Evolutionary conservation across 306 rosid genomes (phyloP).

Genomic region (Adenanthera pavonina): DNA sequence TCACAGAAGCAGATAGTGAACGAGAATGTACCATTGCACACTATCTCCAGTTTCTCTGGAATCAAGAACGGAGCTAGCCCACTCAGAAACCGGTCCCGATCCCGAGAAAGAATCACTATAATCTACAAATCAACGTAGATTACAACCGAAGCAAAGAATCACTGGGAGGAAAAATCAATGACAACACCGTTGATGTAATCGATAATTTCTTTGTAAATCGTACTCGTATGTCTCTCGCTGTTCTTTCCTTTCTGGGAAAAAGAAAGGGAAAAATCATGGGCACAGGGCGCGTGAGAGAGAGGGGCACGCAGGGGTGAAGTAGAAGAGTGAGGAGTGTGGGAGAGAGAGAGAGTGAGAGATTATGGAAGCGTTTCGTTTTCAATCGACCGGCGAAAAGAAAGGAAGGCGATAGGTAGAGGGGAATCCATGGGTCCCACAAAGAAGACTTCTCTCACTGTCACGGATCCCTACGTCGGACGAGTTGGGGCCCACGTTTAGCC

Average conservation of each 20-base stretch:
- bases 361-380: conserved; percentile 33
- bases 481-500: conserved; percentile 32
- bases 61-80: conserved; percentile 38
- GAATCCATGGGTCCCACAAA: conserved; percentile 41
- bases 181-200: conserved; percentile 27
- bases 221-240: conserved; percentile 20
- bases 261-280: conserved; percentile 24
- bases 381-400: conserved; percentile 55
- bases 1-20: conserved; percentile 11
- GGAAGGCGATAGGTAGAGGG: conserved; percentile 1
- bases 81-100: conserved; percentile 11
- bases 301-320: neutral
- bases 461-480: conserved; percentile 58
- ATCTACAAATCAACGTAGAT: conserved; percentile 53
- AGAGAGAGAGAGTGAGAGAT: neutral
- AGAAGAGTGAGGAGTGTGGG: neutral
- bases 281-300: neutral
- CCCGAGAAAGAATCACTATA: conserved; percentile 46
- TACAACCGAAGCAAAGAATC: conserved; percentile 78
- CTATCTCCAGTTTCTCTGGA: neutral
- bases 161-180: neutral
- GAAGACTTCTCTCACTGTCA: conserved; percentile 48
- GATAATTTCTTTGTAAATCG: conserved; percentile 40
- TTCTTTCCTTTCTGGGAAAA: neutral
- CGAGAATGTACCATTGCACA: conserved; percentile 33